These are phyloP conservation scores for Fagopyrum esculentum DNA, from an alignment of 148 eudicot species.

Conservation along the genomic window DNA sequence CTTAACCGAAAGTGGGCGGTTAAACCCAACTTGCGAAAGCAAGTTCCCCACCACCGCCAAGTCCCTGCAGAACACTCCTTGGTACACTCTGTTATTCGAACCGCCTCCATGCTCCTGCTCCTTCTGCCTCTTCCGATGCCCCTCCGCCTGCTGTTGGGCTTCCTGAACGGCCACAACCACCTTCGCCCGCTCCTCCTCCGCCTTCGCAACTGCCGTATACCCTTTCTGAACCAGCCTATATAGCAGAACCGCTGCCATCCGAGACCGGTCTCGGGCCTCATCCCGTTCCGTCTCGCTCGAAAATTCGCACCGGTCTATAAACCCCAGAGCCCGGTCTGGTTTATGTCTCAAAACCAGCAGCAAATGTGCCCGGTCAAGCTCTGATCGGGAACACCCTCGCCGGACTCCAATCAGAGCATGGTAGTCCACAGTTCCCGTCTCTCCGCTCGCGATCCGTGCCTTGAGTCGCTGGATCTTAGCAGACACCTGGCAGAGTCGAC, in stretches of 20 bases:
- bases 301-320: conserved; percentile 76
- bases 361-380: conserved; percentile 82
- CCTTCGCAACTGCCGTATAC: conserved; percentile 36
- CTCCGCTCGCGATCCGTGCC: conserved; percentile 70
- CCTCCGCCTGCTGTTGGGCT: conserved; percentile 16
- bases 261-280: conserved; percentile 56
- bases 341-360: conserved; percentile 66
- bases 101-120: not conserved
- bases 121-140: not conserved
- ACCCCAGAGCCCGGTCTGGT: conserved; percentile 65
- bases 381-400: conserved; percentile 83
- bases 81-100: conserved; percentile 24
- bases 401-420: conserved; percentile 69
- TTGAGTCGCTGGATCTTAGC: conserved; percentile 61
- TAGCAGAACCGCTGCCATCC: conserved; percentile 56
- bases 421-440: conserved; percentile 73
- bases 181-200: conserved; percentile 51
- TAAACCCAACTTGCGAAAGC: conserved; percentile 71
- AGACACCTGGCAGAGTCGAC: conserved; percentile 43
- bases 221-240: conserved; percentile 77
- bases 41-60: conserved; percentile 72
- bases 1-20: conserved; percentile 68
- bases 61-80: conserved; percentile 92
- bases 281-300: conserved; percentile 57
- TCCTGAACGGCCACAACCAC: conserved; percentile 43